Percentiles rank a stretch among this genome's conserved stretches.
Conservation (phyloP, 2,329 filamentous ascomycete species). For the Microdochium trichocladiopsis region DNA sequence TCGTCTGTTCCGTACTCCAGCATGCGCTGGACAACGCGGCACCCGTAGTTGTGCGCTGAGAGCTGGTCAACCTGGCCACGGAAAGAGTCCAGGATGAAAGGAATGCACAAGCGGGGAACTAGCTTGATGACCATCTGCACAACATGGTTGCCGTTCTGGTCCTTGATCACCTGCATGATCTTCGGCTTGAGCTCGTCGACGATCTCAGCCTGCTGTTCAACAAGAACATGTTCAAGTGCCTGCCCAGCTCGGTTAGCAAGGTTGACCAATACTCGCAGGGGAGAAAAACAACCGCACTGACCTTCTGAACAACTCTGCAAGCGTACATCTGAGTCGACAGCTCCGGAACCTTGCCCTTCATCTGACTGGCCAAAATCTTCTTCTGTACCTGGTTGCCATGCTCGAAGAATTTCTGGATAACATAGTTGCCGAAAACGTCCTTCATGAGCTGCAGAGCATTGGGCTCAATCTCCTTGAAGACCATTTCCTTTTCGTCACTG, state of each 20-base stretch:
- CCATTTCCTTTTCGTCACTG: constrained; percentile 87
- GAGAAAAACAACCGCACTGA: constrained; percentile 25
- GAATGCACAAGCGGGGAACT: constrained; percentile 69
- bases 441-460: constrained; percentile 88
- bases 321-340: constrained; percentile 87
- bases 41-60: constrained; percentile 77
- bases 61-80: constrained; percentile 66
- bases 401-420: constrained; percentile 96
- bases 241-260: constrained; percentile 27
- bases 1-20: constrained; percentile 72
- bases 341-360: constrained; percentile 76
- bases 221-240: constrained; percentile 83
- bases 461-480: constrained; percentile 80
- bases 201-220: constrained; percentile 82
- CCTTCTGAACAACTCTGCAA: constrained; percentile 93
- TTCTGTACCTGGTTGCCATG: constrained; percentile 94
- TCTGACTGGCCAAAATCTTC: constrained; percentile 73
- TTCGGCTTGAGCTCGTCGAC: constrained; percentile 75
- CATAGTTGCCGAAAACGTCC: constrained; percentile 96
- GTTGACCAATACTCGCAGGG: not conserved
- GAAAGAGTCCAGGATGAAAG: constrained; percentile 79
- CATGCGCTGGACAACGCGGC: constrained; percentile 87
- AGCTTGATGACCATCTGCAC: constrained; percentile 88
- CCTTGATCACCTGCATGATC: constrained; percentile 70
- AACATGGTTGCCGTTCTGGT: constrained; percentile 93